phyloP scores from a whole-genome alignment of 2,329 filamentous ascomycete genomes.

The Paradendryphiella salina region DNA sequence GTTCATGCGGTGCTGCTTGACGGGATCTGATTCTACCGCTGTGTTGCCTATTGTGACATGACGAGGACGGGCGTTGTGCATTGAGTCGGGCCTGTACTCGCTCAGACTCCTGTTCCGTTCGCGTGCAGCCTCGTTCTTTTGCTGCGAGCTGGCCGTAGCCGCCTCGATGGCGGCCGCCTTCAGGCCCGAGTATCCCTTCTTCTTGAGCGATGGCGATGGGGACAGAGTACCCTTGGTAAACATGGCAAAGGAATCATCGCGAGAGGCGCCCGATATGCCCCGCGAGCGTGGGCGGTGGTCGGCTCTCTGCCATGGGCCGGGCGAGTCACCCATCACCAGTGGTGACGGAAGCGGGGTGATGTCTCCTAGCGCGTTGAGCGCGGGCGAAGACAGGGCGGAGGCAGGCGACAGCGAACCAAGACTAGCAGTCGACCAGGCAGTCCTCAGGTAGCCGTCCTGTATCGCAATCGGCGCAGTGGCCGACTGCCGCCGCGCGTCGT shows the following conservation, averaged over 20 bases:
- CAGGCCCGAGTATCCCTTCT: constrained; percentile 54
- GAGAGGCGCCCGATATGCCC: constrained; percentile 36
- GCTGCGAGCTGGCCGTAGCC: constrained; percentile 38
- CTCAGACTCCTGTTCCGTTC: constrained; percentile 80
- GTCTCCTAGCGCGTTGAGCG: constrained; percentile 54
- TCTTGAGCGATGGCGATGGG: constrained; percentile 49
- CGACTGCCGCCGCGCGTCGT: constrained; percentile 36
- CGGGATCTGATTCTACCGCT: constrained; percentile 52
- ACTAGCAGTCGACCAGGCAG: constrained; percentile 50
- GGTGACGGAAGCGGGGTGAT: constrained; percentile 59
- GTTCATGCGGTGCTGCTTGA: constrained; percentile 60
- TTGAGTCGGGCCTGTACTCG: constrained; percentile 78
- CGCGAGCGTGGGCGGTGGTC: constrained; percentile 42
- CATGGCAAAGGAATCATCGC: constrained; percentile 40
- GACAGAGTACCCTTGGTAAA: constrained; percentile 41
- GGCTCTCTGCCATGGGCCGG: constrained; percentile 49
- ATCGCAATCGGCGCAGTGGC: constrained; percentile 47
- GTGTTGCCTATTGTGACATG: constrained; percentile 67
- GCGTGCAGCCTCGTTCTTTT: constrained; percentile 52
- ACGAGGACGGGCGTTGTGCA: constrained; percentile 67
- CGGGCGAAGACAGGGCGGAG: constrained; percentile 53
- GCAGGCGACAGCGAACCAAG: constrained; percentile 53
- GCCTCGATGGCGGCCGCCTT: constrained; percentile 49
- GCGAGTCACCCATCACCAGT: constrained; percentile 49
- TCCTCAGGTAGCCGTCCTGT: constrained; percentile 44